A percentile compares a stretch with the other conserved stretches of the same genome.
phyloP scores from a whole-genome alignment of 225 moss, liverwort and hornwort genomes.

The Bryum argenteum region DNA sequence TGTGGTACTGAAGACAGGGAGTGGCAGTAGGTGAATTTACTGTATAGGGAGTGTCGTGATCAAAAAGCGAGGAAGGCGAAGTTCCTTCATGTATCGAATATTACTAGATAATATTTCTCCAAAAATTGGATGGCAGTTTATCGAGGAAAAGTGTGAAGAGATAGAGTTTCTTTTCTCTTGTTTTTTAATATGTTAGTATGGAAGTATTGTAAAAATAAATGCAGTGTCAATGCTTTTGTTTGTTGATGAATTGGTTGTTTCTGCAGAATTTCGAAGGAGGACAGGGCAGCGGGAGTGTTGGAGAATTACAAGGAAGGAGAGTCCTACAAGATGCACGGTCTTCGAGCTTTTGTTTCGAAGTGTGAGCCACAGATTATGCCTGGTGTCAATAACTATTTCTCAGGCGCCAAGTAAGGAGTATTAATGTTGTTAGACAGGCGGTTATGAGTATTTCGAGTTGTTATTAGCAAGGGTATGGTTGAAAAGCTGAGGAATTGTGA shows the following conservation, averaged over 20 bases:
- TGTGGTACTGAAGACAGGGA: too few species aligned
- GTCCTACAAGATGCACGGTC: constrained; percentile 68
- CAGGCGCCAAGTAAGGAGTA: constrained; percentile 46
- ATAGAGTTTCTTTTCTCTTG: too few species aligned
- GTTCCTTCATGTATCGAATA: too few species aligned
- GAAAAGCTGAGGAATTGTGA: constrained; percentile 19
- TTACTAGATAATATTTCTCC: too few species aligned
- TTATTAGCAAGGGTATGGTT: constrained; percentile 28
- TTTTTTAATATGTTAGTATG: neutral
- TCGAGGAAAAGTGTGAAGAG: too few species aligned
- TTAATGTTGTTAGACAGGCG: constrained; percentile 23
- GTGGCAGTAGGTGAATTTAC: too few species aligned
- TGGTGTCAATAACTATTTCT: constrained; percentile 76
- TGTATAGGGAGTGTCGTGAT: too few species aligned
- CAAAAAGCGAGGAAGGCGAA: too few species aligned
- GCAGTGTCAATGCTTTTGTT: too few species aligned
- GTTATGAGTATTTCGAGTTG: constrained; percentile 27
- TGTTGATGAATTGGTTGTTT: neutral
- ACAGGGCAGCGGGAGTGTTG: constrained; percentile 81
- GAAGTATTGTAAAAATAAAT: too few species aligned
- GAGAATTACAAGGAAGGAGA: constrained; percentile 94
- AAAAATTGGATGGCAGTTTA: too few species aligned
- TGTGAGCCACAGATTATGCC: constrained; percentile 81
- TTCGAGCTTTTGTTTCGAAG: constrained; percentile 52
- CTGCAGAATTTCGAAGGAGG: constrained; percentile 84